Evolutionary conservation across 768 basidiomycete species (phyloP), one percentile per base, ranked within the genome.

Genomic region (Porphyrellus cyaneotinctus): DNA sequence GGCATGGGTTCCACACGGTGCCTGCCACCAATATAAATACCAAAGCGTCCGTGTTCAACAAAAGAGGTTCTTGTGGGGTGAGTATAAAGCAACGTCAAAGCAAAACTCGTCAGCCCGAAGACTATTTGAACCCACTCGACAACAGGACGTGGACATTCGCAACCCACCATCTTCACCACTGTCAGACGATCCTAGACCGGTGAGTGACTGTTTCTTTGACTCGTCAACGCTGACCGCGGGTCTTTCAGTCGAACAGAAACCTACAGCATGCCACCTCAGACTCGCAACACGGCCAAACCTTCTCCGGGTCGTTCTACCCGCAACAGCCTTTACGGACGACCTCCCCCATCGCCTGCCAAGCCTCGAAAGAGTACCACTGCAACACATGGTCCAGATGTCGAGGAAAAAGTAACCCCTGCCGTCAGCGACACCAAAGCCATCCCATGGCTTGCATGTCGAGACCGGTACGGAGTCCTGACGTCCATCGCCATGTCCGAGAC

Each of bases 231-330:
- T 31, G 53, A 39, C 4, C 1, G 20, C 1, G 20, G 4, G 3
- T 14, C 10, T 0, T 15, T 30, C 9, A 53, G 36, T 33, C 17
- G 22, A 48, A 31, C 55, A 38, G 26, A 6, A 9, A 53, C 49
- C 2, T 28, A 44, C 33, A 39, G 11, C 26, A 68, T 68, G 66
- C 52, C 66, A n/a, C 67, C 66, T 35, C 61, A 55, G 41, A 66
- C 66, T 0, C 59, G 62, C 18, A 67, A 57, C 28, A 15, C 51
- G n/a, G 14, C 45, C 37, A 67, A 56, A 30, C 1, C 36, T 22
- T 58, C 62, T 4, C 54, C 61, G 0, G 56, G 58, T 36, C 59
- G 62, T 45, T 23, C 30, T 4, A 61, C 66, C 4, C 58, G 58
- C 51, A 68, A 68, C 26, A 66, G 64, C 43, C 26, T 57, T 4